Evolutionary conservation across 495 filamentous ascomycete species (phyloP).

Genomic region (Aspergillus leporis): DNA sequence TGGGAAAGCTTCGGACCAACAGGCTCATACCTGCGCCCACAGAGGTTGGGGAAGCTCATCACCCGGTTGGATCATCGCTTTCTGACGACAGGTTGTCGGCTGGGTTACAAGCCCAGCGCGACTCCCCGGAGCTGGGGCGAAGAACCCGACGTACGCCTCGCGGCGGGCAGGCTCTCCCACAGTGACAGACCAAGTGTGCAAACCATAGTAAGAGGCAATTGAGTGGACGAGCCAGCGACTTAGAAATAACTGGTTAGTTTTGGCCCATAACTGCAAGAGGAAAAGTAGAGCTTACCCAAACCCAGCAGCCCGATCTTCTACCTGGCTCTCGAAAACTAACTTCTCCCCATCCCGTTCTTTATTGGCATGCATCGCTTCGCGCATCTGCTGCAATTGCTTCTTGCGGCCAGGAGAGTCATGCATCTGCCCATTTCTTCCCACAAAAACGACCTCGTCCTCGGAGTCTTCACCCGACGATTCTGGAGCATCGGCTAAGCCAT

Average conservation of each 20-base stretch:
- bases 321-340: constrained; percentile 75
- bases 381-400: constrained; percentile 30
- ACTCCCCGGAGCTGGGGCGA: constrained; percentile 33
- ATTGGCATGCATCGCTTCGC: constrained; percentile 42
- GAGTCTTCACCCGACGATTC: constrained; percentile 56
- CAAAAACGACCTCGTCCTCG: constrained; percentile 93
- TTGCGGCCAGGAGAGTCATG: constrained; percentile 56
- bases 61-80: constrained; percentile 37
- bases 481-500: constrained; percentile 50
- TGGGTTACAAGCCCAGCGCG: constrained; percentile 27
- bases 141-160: constrained; percentile 87
- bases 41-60: constrained; percentile 60
- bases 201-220: constrained; percentile 89
- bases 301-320: constrained; percentile 69
- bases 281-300: constrained; percentile 68
- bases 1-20: neutral
- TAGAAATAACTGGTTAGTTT: constrained; percentile 21
- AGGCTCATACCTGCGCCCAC: constrained; percentile 57
- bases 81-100: constrained; percentile 21
- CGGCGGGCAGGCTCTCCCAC: constrained; percentile 72
- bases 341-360: constrained; percentile 61
- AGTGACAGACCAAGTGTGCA: constrained; percentile 81
- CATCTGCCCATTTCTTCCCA: constrained; percentile 75
- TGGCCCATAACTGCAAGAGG: neutral
- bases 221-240: constrained; percentile 94